Base-by-base conservation (phyloP, 257 asterid species). In the Jacaranda mimosifolia region DNA sequence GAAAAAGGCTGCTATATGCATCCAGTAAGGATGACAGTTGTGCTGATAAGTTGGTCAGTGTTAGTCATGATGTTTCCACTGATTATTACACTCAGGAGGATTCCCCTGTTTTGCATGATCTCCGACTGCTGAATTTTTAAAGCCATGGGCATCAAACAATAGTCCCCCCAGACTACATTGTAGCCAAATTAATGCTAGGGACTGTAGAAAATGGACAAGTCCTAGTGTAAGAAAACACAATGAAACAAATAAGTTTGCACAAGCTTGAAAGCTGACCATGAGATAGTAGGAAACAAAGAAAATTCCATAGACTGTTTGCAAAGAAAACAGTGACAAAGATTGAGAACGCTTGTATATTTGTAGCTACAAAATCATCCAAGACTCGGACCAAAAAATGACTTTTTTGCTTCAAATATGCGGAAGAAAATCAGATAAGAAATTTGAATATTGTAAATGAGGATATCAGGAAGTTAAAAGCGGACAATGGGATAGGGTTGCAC, bases 11-110 rank as follows among this genome's bases (percentile, higher is more conserved):
- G 18, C 8, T 70, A 49, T 45, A 35, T n/a, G 10, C 70, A 21
- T 63, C 65, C 38, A 70, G 53, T 19, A 65, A 72, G 68, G 48
- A 79, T 42, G 42, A 63, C 18, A 43, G 4, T 63, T 70, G 70
- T 39, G 48, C 59, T 21, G 3, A 48, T 71, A 3, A 70, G 56
- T 45, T 13, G n/a, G 68, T 36, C 38, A 68, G 68, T 46, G 26
- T 68, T 56, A 53, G 59, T 11, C 49, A 56, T 26, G 52, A 68
- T 14, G 42, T 35, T 52, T 77, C 56, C 35, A 53, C 46, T 53
- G 42, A 53, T 9, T 40, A 40, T 53, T 76, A 55, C 19, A 66
- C 36, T 40, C 11, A 1, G 17, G 40, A 42, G 73, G 68, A 75
- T 65, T 7, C 59, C 11, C 38, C 35, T 56, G 56, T 14, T 60